Conservation (phyloP, 495 filamentous ascomycete species). For the Lophiotrema nucula region DNA sequence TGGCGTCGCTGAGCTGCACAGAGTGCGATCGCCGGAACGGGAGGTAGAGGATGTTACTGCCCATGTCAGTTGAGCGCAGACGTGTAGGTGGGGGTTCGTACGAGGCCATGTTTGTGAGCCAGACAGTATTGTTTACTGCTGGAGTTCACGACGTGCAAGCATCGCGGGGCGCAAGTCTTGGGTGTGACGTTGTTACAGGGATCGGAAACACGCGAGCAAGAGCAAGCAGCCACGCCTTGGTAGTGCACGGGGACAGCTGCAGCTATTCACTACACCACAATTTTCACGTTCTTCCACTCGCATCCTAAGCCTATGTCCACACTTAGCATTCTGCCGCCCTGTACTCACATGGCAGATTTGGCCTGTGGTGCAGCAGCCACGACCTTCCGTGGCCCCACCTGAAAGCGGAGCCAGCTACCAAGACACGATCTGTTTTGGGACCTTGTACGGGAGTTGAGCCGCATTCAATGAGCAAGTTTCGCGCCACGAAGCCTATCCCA, state of each 20-base stretch:
- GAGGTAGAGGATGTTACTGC: conserved; percentile 55
- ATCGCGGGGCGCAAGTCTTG: neutral
- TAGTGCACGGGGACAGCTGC: too few relatives aligned
- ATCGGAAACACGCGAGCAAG: neutral
- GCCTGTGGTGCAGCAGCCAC: too few relatives aligned
- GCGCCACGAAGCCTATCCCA: too few relatives aligned
- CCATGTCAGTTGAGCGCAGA: conserved; percentile 17
- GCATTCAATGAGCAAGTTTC: conserved; percentile 14
- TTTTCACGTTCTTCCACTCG: too few relatives aligned
- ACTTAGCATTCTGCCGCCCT: too few relatives aligned
- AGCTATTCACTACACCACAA: too few relatives aligned
- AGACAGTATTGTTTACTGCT: conserved; percentile 2
- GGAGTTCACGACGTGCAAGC: neutral
- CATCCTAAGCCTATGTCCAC: too few relatives aligned
- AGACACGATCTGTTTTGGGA: neutral
- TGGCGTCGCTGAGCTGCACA: conserved; percentile 72
- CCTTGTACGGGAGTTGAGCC: neutral
- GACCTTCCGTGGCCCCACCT: too few relatives aligned
- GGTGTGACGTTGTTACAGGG: neutral
- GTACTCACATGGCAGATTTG: too few relatives aligned
- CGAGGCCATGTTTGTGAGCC: conserved; percentile 29
- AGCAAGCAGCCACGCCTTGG: too few relatives aligned
- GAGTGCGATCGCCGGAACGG: conserved; percentile 84
- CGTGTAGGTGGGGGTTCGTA: conserved; percentile 3
- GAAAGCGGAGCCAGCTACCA: too few relatives aligned